Evolutionary conservation across 257 asterid genomes (phyloP).

Genomic region (Lycium barbarum): DNA sequence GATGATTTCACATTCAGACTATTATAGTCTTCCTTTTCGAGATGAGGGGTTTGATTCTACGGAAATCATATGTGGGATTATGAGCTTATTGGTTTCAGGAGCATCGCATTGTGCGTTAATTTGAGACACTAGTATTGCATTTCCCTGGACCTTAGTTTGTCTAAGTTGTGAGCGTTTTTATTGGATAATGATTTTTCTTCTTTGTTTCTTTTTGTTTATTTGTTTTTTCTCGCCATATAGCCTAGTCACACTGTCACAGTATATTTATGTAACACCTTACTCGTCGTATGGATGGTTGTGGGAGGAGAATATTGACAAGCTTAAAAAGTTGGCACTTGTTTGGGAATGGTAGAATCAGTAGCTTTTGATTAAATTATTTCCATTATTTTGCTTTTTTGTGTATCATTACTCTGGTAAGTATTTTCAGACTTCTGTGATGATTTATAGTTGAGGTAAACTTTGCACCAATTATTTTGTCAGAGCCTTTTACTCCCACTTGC

Average conservation of each 20-base stretch:
- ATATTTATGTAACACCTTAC: background rate
- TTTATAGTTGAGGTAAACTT: background rate
- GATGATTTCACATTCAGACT: background rate
- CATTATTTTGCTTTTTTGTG: slow-evolving; percentile 6
- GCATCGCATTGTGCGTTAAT: background rate
- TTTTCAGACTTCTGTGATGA: background rate
- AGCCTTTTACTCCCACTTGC: background rate
- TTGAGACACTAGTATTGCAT: background rate
- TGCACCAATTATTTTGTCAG: slow-evolving; percentile 2
- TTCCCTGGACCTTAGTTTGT: background rate
- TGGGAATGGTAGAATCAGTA: background rate
- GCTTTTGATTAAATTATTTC: slow-evolving; percentile 6
- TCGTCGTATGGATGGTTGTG: background rate
- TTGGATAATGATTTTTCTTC: background rate
- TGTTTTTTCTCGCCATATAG: background rate
- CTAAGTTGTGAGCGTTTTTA: background rate
- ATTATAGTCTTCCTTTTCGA: background rate
- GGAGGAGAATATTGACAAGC: slow-evolving; percentile 14
- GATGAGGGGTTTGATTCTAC: background rate
- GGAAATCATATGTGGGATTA: background rate
- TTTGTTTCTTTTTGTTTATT: background rate
- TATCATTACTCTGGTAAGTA: background rate
- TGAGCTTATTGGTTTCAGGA: background rate
- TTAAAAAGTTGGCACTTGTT: background rate
- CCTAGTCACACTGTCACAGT: background rate